A percentile compares a stretch with the other conserved stretches of the same genome.
Conservation (phyloP, 805 yeast species). For the Danielozyma ontarioensis region DNA sequence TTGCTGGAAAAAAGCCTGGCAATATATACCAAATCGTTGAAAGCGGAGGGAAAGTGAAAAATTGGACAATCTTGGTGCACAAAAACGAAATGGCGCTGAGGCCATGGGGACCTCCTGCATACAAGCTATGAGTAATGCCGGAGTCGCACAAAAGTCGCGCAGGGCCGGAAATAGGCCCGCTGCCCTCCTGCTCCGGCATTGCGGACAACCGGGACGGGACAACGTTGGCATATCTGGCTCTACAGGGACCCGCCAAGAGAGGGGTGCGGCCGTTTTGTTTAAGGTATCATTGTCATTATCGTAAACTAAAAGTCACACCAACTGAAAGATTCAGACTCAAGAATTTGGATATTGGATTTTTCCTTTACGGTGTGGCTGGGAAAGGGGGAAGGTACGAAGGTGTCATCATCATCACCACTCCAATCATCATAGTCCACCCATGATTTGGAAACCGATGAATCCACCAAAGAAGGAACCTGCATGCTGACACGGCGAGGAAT, state of each 20-base stretch:
- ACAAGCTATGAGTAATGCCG: neutral
- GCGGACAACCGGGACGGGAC: neutral
- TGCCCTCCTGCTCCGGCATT: neutral
- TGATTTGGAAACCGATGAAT: slow-evolving; percentile 25
- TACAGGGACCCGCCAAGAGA: neutral
- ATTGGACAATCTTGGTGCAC: slow-evolving; percentile 3
- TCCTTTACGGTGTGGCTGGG: slow-evolving; percentile 8
- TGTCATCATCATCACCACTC: slow-evolving; percentile 22
- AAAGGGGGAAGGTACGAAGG: slow-evolving; percentile 4
- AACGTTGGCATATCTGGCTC: neutral
- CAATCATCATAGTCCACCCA: slow-evolving; percentile 26
- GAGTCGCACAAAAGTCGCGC: neutral
- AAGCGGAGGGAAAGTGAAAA: slow-evolving; percentile 5
- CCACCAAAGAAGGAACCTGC: slow-evolving; percentile 26
- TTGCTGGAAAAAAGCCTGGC: slow-evolving; percentile 1
- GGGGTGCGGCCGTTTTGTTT: neutral
- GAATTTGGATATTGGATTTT: slow-evolving; percentile 1
- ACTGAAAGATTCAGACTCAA: slow-evolving; percentile 4
- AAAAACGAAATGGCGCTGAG: neutral
- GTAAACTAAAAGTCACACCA: slow-evolving; percentile 5
- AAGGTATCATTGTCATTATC: neutral
- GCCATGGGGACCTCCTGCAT: slow-evolving; percentile 1
- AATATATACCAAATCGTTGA: slow-evolving; percentile 2
- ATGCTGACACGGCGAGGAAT: slow-evolving; percentile 2
- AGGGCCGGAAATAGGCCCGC: neutral